A percentile compares a stretch with the other conserved stretches of the same genome.
Evolutionary conservation across 2,329 filamentous ascomycete species (phyloP).

Genomic region (Exophiala spinifera): DNA sequence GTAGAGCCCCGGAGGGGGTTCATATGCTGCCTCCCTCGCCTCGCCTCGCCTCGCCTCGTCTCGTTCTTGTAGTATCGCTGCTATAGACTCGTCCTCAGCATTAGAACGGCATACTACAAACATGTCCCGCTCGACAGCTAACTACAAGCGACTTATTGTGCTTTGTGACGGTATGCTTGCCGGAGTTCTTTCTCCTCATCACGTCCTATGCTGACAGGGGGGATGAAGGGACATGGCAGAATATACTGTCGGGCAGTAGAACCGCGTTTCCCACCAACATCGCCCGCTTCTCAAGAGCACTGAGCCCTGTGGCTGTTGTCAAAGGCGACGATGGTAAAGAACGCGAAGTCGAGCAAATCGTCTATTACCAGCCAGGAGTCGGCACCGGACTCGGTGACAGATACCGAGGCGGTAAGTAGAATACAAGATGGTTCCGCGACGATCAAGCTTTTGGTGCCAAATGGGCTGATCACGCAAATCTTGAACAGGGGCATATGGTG

Average conservation of each 20-base stretch:
- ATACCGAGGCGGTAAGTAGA: conserved; percentile 19
- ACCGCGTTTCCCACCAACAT: conserved; percentile 33
- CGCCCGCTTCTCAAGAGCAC: conserved; percentile 31
- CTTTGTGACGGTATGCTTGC: conserved; percentile 33
- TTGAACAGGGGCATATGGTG: conserved; percentile 19
- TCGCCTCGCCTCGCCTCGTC: not conserved
- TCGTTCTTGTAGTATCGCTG: too few species aligned
- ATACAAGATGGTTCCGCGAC: not conserved
- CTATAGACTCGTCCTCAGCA: too few species aligned
- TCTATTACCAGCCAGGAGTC: conserved; percentile 41
- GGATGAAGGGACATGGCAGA: conserved; percentile 33
- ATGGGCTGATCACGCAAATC: not conserved
- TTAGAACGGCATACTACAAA: too few species aligned
- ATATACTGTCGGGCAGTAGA: conserved; percentile 27
- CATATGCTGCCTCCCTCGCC: not conserved
- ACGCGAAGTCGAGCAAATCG: conserved; percentile 34
- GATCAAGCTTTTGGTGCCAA: too few species aligned
- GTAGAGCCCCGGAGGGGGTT: not conserved
- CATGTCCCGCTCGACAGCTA: conserved; percentile 8
- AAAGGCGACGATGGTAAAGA: conserved; percentile 25
- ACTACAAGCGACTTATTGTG: conserved; percentile 34
- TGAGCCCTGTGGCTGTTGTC: conserved; percentile 29
- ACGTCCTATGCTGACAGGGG: not conserved
- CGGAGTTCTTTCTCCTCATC: not conserved
- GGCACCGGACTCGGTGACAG: conserved; percentile 31